Evolutionary conservation across 2,329 filamentous ascomycete species (phyloP), one percentile per base, ranked within the genome.

Genomic region (Sphaceloma murrayae): DNA sequence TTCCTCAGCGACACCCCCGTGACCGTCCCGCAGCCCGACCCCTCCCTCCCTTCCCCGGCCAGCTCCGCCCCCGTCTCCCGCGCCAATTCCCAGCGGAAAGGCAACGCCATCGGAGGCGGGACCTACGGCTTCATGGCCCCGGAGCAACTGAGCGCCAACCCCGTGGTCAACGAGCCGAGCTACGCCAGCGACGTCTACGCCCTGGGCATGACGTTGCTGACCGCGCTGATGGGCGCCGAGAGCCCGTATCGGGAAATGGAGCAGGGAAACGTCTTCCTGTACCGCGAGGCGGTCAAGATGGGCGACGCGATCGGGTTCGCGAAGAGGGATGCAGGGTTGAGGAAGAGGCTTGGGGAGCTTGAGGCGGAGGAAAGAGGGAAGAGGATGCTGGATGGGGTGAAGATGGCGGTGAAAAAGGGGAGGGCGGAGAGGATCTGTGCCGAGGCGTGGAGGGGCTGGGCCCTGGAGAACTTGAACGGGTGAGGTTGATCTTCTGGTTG

Each of bases 101-200:
- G 24, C 13, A 9, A 18, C n/a, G 34, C 26, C 26, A 55, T 63
- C 5, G 67, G 65, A 32, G 64, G 59, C 30, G 67, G 66, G 0
- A 71, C 67, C 0, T 70, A 66, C 64, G 66, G 67, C 45, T 70
- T 59, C 56, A 64, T 43, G 62, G 65, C 53, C 3, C 59, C 56
- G 45, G 48, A 59, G 47, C 45, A 62, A 57, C 16, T 62, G 26
- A 53, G 53, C 8, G 49, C 51, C 21, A 54, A 58, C 14, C 51
- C 51, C n/a, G 49, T 53, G 6, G 38, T 55, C 19, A 57, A 51
- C 39, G 54, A 51, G 4, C 60, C 59, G 1, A 62, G 61, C 0
- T 53, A 55, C 2, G 53, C 59, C 0, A 58, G 60, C 2, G 68
- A 71, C 45, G 56, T 68, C 14, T 70, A 67, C 61, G 60, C 62